Evolutionary conservation across 108 stramenopile species (phyloP).

Genomic region (Nitzschia putrida): DNA sequence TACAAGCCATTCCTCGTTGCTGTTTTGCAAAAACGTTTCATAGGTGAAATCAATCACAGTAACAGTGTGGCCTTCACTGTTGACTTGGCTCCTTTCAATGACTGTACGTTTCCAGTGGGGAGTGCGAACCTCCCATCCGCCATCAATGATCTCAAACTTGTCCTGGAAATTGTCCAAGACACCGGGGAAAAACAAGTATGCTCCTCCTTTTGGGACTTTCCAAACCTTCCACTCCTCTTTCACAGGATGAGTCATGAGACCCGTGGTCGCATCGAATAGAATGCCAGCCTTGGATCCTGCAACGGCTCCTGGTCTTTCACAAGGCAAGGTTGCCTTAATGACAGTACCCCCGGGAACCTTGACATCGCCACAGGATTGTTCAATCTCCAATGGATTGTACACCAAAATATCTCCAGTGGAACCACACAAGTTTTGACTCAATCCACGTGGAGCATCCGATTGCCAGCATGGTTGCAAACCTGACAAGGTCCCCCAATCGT

Average conservation of each 20-base stretch:
- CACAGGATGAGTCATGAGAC: slow-evolving; percentile 53
- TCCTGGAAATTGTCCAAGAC: slow-evolving; percentile 22
- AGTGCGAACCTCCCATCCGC: slow-evolving; percentile 45
- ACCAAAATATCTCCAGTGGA: slow-evolving; percentile 27
- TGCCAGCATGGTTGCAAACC: slow-evolving; percentile 34
- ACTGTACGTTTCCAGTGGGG: slow-evolving; percentile 55
- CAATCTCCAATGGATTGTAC: slow-evolving; percentile 52
- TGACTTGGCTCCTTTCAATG: slow-evolving; percentile 30
- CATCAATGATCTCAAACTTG: slow-evolving; percentile 32
- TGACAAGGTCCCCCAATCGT: background rate
- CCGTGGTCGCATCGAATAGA: slow-evolving; percentile 47
- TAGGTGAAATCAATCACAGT: slow-evolving; percentile 60
- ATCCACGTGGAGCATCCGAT: slow-evolving; percentile 40
- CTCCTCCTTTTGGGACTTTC: slow-evolving; percentile 60
- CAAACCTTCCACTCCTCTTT: slow-evolving; percentile 67
- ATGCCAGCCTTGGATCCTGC: slow-evolving; percentile 21
- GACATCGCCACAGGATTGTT: slow-evolving; percentile 49
- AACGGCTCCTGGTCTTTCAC: slow-evolving; percentile 40
- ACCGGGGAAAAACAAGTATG: slow-evolving; percentile 66
- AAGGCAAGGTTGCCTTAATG: slow-evolving; percentile 36
- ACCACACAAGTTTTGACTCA: slow-evolving; percentile 46
- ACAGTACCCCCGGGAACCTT: slow-evolving; percentile 27
- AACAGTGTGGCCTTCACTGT: slow-evolving; percentile 15
- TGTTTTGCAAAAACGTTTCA: slow-evolving; percentile 48
- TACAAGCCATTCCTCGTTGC: slow-evolving; percentile 69